These are phyloP conservation scores for Erysiphe pulchra DNA, from an alignment of 2,329 filamentous ascomycete genomes.

Conservation along the genomic window DNA sequence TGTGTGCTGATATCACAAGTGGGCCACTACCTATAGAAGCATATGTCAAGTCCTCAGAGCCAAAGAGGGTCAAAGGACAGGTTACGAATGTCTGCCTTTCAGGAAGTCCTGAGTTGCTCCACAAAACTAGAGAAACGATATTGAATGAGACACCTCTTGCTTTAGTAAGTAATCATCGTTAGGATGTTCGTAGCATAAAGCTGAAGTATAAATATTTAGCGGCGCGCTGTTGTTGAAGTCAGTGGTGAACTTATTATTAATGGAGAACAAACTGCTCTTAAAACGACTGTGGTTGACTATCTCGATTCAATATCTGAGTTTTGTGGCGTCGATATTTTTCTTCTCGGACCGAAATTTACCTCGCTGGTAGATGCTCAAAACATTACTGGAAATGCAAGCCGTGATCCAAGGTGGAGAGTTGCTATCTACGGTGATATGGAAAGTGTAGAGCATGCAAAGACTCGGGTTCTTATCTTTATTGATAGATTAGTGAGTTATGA, in stretches of 20 bases:
- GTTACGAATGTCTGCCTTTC: conserved; percentile 80
- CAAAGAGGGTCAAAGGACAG: conserved; percentile 40
- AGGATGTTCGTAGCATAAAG: background rate
- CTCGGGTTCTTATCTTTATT: conserved; percentile 85
- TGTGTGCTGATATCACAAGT: conserved; percentile 63
- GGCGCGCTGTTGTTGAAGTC: conserved; percentile 79
- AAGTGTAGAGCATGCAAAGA: conserved; percentile 92
- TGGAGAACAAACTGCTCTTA: conserved; percentile 34
- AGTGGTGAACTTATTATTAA: conserved; percentile 79
- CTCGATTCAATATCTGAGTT: conserved; percentile 68
- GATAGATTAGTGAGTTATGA: conserved; percentile 21
- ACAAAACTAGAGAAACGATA: conserved; percentile 72
- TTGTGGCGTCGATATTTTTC: conserved; percentile 89
- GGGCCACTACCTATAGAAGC: conserved; percentile 51
- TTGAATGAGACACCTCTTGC: conserved; percentile 80
- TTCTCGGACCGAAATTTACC: conserved; percentile 70
- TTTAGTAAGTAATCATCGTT: conserved; percentile 35
- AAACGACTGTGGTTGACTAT: conserved; percentile 54
- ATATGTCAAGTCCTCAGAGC: conserved; percentile 57
- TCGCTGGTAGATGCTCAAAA: conserved; percentile 51
- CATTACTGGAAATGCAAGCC: conserved; percentile 49
- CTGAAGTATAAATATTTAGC: conserved; percentile 23
- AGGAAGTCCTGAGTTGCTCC: conserved; percentile 64
- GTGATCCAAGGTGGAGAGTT: conserved; percentile 73
- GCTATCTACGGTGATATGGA: conserved; percentile 90